Evolutionary conservation across 306 rosid genomes (phyloP).

Genomic region (Sechiopsis laciniata): DNA sequence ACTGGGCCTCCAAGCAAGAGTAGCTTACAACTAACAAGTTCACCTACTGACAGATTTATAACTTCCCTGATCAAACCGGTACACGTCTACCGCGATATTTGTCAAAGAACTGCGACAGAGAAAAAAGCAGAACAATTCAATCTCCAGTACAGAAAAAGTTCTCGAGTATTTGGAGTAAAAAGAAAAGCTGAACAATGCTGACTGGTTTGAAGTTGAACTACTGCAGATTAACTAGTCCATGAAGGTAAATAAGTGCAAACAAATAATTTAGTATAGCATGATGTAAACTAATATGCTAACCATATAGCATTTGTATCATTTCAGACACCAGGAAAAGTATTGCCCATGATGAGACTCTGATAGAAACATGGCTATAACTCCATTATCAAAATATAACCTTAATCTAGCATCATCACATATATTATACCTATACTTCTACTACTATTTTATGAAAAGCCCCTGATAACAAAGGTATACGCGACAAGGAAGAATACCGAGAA

Average conservation of each 20-base stretch:
- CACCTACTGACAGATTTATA: conserved; percentile 24
- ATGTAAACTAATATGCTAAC: background rate
- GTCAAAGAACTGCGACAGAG: conserved; percentile 60
- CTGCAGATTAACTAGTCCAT: conserved; percentile 9
- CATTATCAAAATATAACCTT: background rate
- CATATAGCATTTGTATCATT: conserved; percentile 12
- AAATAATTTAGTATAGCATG: background rate
- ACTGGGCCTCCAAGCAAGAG: conserved; percentile 30
- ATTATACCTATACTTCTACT: too few relatives aligned
- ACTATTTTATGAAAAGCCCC: too few relatives aligned
- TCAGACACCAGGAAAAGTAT: background rate
- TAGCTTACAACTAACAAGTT: conserved; percentile 46
- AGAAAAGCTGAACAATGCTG: background rate
- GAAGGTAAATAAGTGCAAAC: background rate
- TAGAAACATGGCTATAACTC: conserved; percentile 2
- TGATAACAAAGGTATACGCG: too few relatives aligned
- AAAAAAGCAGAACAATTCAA: conserved; percentile 6
- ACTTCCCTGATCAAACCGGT: conserved; percentile 53
- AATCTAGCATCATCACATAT: background rate
- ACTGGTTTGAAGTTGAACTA: background rate
- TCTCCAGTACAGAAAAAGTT: background rate
- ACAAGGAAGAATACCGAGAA: too few relatives aligned
- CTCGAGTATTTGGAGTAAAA: background rate
- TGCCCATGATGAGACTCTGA: background rate
- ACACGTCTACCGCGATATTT: conserved; percentile 77